Base-by-base conservation (phyloP, 1,284 basidiomycete genomes). In the Boletus sp. region DNA sequence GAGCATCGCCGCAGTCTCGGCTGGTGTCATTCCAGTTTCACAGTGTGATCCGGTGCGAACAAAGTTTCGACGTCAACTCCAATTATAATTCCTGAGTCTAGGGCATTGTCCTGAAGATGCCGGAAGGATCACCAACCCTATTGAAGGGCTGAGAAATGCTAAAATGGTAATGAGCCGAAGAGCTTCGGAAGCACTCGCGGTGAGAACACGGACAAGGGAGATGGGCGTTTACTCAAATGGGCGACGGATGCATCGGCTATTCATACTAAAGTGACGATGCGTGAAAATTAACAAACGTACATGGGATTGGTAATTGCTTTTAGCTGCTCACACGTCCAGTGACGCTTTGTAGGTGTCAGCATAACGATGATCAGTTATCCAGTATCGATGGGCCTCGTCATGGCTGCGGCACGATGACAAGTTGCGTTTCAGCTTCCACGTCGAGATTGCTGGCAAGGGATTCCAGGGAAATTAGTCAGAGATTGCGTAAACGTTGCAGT, bases 1-100 rank as follows among this genome's bases (percentile, higher is more conserved):
- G 55, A 16, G 63, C 63, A 69, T 63, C 51, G 66, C 66, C 68
- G 62, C 68, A 53, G 46, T 22, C 47, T 60, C 56, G 59, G 64
- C 20, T 65, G 48, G 61, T 47, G 57, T 45, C 50, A 42, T 39
- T 50, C 37, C 29, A n/a, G 18, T n/a, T n/a, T 54, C n/a, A 13
- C 13, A 20, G 15, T 20, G 44, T 55, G 59, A 53, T 67, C 65
- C 56, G 44, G 41, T 52, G 64, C 55, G 50, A 59, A 57, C 33
- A 64, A 58, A 29, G 22, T 20, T 18, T 35, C 22, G 47, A 4
- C 6, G 31, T 51, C n/a, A 49, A 22, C 50, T 51, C 27, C 18
- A 48, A 57, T 35, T 29, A 27, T 27, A 27, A 33, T 36, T 33
- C 6, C 5, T 16, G 24, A 47, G 22, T 39, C 31, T 54, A 47